Base-by-base conservation (phyloP, 257 asterid genomes). In the Jacaranda copaia region DNA sequence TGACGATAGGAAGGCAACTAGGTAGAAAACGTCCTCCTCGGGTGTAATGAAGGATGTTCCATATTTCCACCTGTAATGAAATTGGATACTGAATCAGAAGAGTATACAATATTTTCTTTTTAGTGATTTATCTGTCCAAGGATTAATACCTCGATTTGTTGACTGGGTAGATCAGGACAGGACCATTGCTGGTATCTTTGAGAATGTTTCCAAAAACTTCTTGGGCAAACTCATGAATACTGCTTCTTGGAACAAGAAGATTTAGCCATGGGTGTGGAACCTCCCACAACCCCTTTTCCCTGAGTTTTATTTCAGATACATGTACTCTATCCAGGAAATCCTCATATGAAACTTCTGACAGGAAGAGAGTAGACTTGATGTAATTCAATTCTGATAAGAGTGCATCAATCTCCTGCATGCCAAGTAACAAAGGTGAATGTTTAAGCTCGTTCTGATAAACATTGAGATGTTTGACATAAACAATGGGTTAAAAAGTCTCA, bases 201-300 rank as follows among this genome's bases (percentile, higher is more conserved):
- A 96, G 78, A 16, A 93, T 96, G 79, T 87, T 88, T 1, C 93
- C 92, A 12, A 96, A 96, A 59, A 90, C 97, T 75, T 84, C 88
- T 78, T 67, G 72, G 8, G 93, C 85, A 56, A 96, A 96, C 60
- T 83, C 90, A 80, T 79, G 86, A 78, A 93, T 90, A 72, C 57
- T 88, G 84, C 88, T 90, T 86, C 84, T 89, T 38, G 98, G 98
- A 73, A 96, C 60, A 16, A 93, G 87, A 59, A 96, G 93, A 81
- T 93, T 96, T 36, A 96, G 83, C 98, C 99, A 96, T 8, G 99
- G 99, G 76, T 96, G 98, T 58, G 97, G 95, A 46, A 96, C 84
- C 19, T 96, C 99, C 99, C 99, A 93, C 76, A 96, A 39, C 19
- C 99, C 98, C 40, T 87, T 85, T 68, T 82, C 84, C 48, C 79